Percentiles rank a stretch among this genome's conserved stretches.
Conservation (phyloP, 345 rosid species). For the Brassica incana region DNA sequence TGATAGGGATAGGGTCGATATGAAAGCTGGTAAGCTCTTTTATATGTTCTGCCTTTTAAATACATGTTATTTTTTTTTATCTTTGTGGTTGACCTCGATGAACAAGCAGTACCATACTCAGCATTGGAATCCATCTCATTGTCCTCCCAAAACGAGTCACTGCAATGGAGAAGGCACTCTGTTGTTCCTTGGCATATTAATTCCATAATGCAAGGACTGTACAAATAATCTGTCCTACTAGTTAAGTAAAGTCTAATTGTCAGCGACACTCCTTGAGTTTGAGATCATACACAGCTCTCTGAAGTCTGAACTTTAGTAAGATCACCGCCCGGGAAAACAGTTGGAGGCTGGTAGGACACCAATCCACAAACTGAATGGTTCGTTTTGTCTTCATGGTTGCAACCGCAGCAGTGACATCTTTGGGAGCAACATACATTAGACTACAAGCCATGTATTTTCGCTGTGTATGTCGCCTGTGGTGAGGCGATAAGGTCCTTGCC, state of each 20-base stretch:
- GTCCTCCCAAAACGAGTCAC: constrained; percentile 51
- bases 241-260: constrained; percentile 33
- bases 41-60: neutral
- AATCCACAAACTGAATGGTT: too few species aligned
- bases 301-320: too few species aligned
- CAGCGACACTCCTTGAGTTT: too few species aligned
- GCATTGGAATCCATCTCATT: constrained; percentile 63
- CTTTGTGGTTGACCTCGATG: neutral
- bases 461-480: too few species aligned
- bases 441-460: too few species aligned
- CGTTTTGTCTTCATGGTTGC: too few species aligned
- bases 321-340: too few species aligned
- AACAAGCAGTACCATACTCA: constrained; percentile 55
- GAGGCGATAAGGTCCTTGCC: too few species aligned
- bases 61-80: neutral
- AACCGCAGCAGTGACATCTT: too few species aligned
- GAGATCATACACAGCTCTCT: too few species aligned
- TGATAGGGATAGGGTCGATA: constrained; percentile 64
- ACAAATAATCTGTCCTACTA: constrained; percentile 45
- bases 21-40: constrained; percentile 79
- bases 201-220: constrained; percentile 76
- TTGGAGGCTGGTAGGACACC: too few species aligned
- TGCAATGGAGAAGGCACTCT: constrained; percentile 63
- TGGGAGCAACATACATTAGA: too few species aligned
- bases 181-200: constrained; percentile 88